Conservation (phyloP, 163 green algal genomes). For the Chlorella variabilis region DNA sequence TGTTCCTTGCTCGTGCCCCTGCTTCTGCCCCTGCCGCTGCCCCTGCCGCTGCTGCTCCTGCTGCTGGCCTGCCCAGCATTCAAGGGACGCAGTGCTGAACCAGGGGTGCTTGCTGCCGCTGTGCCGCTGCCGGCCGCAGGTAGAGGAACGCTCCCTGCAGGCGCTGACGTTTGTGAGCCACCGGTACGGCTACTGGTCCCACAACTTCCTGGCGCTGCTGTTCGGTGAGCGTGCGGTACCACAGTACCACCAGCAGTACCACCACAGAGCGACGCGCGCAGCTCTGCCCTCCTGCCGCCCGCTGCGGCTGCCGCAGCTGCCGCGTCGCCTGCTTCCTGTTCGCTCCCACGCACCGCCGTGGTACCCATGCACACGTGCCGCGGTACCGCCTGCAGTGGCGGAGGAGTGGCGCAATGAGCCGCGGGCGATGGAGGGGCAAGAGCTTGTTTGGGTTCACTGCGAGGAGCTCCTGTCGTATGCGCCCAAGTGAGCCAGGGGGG, state of each 20-base stretch:
- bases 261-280: too few relatives aligned
- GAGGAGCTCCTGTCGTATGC: constrained; percentile 23
- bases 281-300: not conserved
- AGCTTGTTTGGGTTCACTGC: constrained; percentile 21
- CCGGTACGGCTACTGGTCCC: constrained; percentile 13
- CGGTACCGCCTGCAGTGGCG: constrained; percentile 7
- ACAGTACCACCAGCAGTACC: not conserved
- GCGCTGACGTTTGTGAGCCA: constrained; percentile 28
- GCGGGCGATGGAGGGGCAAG: constrained; percentile 14
- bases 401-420: constrained; percentile 30
- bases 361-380: too few relatives aligned
- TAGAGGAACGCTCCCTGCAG: constrained; percentile 22
- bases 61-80: too few relatives aligned
- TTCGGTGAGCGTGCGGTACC: constrained; percentile 17
- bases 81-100: too few relatives aligned
- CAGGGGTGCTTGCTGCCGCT: too few relatives aligned
- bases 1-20: too few relatives aligned
- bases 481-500: not conserved
- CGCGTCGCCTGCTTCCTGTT: not conserved
- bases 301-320: too few relatives aligned
- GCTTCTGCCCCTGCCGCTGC: too few relatives aligned
- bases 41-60: too few relatives aligned
- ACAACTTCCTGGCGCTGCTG: constrained; percentile 38
- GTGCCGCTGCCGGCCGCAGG: not conserved
- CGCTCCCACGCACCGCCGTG: too few relatives aligned